Conservation (phyloP, 495 filamentous ascomycete species). For the Penicillium waksmanii region DNA sequence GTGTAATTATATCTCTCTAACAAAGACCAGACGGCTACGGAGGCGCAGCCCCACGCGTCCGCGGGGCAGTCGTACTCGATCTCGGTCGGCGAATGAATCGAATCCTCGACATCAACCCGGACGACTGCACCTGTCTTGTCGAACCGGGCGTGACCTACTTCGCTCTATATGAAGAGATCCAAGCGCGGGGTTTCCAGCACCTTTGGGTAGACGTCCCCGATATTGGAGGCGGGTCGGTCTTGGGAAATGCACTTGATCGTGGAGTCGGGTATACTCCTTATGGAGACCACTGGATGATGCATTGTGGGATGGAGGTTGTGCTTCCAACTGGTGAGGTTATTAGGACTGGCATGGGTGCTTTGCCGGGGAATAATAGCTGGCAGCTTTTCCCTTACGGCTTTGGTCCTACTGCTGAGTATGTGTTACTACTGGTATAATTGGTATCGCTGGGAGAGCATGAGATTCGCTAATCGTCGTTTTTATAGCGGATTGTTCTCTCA, state of each 20-base stretch:
- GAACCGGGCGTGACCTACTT: conserved; percentile 59
- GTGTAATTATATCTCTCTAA: not conserved
- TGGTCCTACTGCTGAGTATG: conserved; percentile 17
- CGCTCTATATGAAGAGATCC: conserved; percentile 55
- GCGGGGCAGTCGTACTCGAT: conserved; percentile 13
- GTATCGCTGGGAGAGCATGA: not conserved
- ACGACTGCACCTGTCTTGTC: conserved; percentile 28
- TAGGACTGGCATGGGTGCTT: conserved; percentile 51
- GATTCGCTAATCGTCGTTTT: not conserved
- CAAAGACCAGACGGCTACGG: conserved; percentile 15
- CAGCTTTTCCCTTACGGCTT: conserved; percentile 16
- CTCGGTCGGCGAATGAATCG: conserved; percentile 28
- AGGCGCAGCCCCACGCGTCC: conserved; percentile 19
- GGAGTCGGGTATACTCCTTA: conserved; percentile 41
- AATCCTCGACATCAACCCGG: conserved; percentile 31
- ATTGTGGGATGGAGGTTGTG: conserved; percentile 24
- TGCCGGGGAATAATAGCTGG: conserved; percentile 19
- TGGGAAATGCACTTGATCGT: conserved; percentile 55
- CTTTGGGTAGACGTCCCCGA: conserved; percentile 59
- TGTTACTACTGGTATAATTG: not conserved
- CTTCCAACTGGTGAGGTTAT: conserved; percentile 42
- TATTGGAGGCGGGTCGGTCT: conserved; percentile 59
- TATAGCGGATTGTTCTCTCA: conserved; percentile 53
- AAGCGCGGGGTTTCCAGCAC: conserved; percentile 46
- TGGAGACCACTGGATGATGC: conserved; percentile 20